Evolutionary conservation across 306 rosid species (phyloP), one percentile per base, ranked within the genome.

Genomic region (Corylus heterophylla): DNA sequence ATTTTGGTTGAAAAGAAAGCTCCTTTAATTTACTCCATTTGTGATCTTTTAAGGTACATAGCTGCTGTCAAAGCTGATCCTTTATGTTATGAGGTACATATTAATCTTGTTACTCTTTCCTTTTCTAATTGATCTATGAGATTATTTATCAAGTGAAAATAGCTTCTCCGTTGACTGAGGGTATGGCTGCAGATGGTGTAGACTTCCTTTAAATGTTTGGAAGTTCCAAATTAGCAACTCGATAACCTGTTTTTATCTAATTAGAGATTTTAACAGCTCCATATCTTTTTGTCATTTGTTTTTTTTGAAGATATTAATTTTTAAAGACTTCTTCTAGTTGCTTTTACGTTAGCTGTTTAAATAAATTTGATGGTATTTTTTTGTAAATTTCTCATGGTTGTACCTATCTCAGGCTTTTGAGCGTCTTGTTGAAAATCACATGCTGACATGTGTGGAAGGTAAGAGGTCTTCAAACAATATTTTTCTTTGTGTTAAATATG

Each of bases 61-160:
- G 98, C 99, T 77, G 98, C 99, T 73, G 86, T 95, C 75, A 95
- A 89, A 83, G 94, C 97, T 0, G 99, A 95, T 83, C 99, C 99
- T 78, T 82, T 95, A 82, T 93, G 99, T 85, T 95, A 95, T 79
- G 99, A 95, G 99, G 97, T 93, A 89, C 71, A 35, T 20, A 48
- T 74, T 68, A n/a, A 74, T 81, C 69, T 79, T 83, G 52, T 78
- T 7, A 37, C 39, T 31, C 56, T 37, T 75, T 72, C n/a, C 44
- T 79, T 17, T 54, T 47, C 72, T 83, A 73, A 35, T 58, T 44
- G 71, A n/a, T 71, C 8, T 42, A 20, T 77, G 55, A 29, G 75
- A 67, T 73, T 56, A 17, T 71, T 42, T 63, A 1, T 22, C 29
- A 58, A 29, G 71, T 63, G 12, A 71, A 74, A 55, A 16, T 75